phyloP scores from a whole-genome alignment of 169 alveolate genomes.

The Plasmodium relictum region DNA sequence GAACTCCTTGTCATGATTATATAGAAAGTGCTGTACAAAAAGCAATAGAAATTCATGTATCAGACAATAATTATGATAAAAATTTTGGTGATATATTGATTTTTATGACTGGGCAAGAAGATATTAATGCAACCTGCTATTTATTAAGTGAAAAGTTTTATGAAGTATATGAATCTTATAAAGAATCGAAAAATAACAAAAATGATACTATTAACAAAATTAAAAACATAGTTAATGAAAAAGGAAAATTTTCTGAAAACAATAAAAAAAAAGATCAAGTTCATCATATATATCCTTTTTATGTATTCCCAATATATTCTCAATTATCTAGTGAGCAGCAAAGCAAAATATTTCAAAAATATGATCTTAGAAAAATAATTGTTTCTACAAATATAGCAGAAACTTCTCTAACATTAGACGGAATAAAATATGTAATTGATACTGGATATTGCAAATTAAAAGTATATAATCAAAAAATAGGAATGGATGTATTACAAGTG shows the following conservation, averaged over 20 bases:
- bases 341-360: constrained; percentile 84
- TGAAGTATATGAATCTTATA: constrained; percentile 80
- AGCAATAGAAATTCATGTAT: constrained; percentile 97
- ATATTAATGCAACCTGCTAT: constrained; percentile 98
- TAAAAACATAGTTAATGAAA: constrained; percentile 17
- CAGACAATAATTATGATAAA: constrained; percentile 79
- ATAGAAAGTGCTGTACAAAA: constrained; percentile 99
- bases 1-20: constrained; percentile 96
- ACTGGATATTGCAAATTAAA: constrained; percentile 99
- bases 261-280: constrained; percentile 48
- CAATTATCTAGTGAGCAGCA: constrained; percentile 99
- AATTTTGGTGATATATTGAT: constrained; percentile 96
- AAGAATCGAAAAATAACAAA: constrained; percentile 58
- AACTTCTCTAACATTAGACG: constrained; percentile 99
- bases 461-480: constrained; percentile 98
- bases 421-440: constrained; percentile 98
- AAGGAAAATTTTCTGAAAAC: constrained; percentile 24
- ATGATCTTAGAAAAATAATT: constrained; percentile 91
- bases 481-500: constrained; percentile 99
- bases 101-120: constrained; percentile 99
- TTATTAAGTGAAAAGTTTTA: constrained; percentile 93
- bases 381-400: constrained; percentile 99
- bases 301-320: constrained; percentile 98
- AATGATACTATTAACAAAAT: constrained; percentile 72
- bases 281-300: constrained; percentile 85